Conservation (phyloP, 305 asterid species). For the Caryopteris hybrid region DNA sequence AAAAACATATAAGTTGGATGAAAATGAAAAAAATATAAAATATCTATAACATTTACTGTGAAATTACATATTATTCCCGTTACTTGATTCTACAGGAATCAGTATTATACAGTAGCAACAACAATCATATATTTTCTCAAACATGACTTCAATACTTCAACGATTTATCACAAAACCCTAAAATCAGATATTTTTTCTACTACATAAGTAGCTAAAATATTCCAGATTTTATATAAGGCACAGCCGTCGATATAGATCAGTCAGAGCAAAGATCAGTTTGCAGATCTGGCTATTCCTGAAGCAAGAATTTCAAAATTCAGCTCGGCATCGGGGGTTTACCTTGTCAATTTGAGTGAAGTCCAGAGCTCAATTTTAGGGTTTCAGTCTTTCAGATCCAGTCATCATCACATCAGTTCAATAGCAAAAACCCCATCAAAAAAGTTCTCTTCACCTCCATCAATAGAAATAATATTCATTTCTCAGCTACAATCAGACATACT, state of each 20-base stretch:
- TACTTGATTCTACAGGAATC: not conserved
- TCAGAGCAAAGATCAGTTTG: conserved; percentile 13
- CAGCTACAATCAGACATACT: conserved; percentile 14
- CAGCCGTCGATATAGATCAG: conserved; percentile 5
- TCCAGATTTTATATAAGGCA: not conserved
- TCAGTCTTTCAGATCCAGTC: conserved; percentile 43
- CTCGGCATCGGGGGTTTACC: conserved; percentile 39
- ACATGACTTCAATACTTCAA: not conserved
- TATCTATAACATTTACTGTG: not conserved
- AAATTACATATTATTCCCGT: not conserved
- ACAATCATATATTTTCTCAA: not conserved
- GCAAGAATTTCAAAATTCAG: conserved; percentile 30
- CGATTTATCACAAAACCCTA: conserved; percentile 17
- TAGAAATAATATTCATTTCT: conserved; percentile 22
- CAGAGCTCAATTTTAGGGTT: conserved; percentile 48
- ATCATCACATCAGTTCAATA: conserved; percentile 37
- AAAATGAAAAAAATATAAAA: not conserved
- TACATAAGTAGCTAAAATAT: not conserved
- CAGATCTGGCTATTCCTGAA: conserved; percentile 34
- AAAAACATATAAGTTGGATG: not conserved
- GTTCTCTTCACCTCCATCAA: conserved; percentile 27
- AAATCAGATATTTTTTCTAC: not conserved
- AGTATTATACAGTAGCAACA: not conserved
- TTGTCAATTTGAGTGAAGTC: conserved; percentile 40
- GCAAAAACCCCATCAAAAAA: conserved; percentile 10